Evolutionary conservation across 495 filamentous ascomycete species (phyloP).

Genomic region (Tetracladium setigerum): DNA sequence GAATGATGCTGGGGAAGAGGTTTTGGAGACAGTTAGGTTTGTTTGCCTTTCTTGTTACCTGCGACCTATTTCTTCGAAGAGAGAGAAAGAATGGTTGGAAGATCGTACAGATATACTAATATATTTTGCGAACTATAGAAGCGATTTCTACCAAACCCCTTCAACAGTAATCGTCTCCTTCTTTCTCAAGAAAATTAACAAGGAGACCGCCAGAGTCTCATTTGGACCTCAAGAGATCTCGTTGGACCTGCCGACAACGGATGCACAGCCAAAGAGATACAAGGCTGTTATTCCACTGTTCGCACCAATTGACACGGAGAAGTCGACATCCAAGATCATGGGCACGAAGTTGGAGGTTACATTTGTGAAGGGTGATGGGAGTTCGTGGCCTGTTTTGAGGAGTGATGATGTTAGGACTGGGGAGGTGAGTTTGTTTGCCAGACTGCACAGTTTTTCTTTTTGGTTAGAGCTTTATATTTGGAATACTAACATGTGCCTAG

Average conservation of each 20-base stretch:
- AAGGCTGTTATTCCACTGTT: conserved; percentile 67
- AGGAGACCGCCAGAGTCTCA: conserved; percentile 59
- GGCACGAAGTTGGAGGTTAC: conserved; percentile 93
- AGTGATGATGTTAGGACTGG: conserved; percentile 73
- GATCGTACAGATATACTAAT: conserved; percentile 1
- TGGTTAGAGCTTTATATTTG: no score
- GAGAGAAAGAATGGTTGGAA: not conserved
- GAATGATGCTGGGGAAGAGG: conserved; percentile 48
- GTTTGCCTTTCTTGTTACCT: conserved; percentile 14
- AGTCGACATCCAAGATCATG: conserved; percentile 74
- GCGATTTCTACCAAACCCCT: conserved; percentile 93
- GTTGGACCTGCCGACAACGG: conserved; percentile 77
- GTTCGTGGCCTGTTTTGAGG: conserved; percentile 82
- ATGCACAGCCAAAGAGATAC: conserved; percentile 70
- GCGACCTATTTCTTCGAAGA: not conserved
- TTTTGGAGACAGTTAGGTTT: conserved; percentile 64
- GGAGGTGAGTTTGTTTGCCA: conserved; percentile 52
- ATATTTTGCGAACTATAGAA: conserved; percentile 33
- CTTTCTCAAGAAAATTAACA: conserved; percentile 96
- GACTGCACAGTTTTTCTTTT: no score
- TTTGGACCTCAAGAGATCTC: conserved; percentile 53
- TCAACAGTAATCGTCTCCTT: conserved; percentile 80
- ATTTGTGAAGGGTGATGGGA: conserved; percentile 73
- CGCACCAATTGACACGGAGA: conserved; percentile 62
- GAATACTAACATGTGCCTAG: no score